Evolutionary conservation across 2,329 filamentous ascomycete genomes (phyloP).

Genomic region (Dactylellina drechsleri): DNA sequence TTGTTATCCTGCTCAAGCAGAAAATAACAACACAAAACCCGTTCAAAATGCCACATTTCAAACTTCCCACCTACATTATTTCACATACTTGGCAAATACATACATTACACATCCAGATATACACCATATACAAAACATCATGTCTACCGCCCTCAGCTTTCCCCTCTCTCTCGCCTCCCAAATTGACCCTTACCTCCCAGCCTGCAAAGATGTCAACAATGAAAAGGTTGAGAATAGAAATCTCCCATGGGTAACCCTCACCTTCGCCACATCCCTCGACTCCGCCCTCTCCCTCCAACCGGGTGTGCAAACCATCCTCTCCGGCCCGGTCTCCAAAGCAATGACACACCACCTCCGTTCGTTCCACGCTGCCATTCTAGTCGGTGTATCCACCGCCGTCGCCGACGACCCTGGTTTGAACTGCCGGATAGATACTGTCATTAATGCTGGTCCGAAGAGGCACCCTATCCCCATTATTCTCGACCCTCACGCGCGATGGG

Average conservation of each 20-base stretch:
- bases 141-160: slow-evolving; percentile 33
- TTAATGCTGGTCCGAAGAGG: slow-evolving; percentile 64
- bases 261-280: slow-evolving; percentile 91
- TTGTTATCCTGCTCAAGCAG: not conserved
- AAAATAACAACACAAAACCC: slow-evolving; percentile 3
- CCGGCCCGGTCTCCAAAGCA: slow-evolving; percentile 82
- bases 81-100: not conserved
- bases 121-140: not conserved
- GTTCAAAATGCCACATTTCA: slow-evolving; percentile 31
- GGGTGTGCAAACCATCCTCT: slow-evolving; percentile 82
- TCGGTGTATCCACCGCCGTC: slow-evolving; percentile 84
- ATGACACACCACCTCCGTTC: slow-evolving; percentile 94
- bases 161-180: slow-evolving; percentile 39
- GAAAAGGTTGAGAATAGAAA: slow-evolving; percentile 31
- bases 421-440: slow-evolving; percentile 74
- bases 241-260: slow-evolving; percentile 75
- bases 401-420: slow-evolving; percentile 88
- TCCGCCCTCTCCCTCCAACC: slow-evolving; percentile 79
- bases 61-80: not conserved
- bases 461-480: slow-evolving; percentile 84
- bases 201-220: not conserved
- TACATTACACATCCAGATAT: too few relatives aligned
- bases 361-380: slow-evolving; percentile 81
- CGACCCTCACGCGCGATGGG: slow-evolving; percentile 81
- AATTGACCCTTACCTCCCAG: slow-evolving; percentile 56